These are phyloP conservation scores for Paxillus involutus DNA, from an alignment of 768 basidiomycete species.

Conservation along the genomic window DNA sequence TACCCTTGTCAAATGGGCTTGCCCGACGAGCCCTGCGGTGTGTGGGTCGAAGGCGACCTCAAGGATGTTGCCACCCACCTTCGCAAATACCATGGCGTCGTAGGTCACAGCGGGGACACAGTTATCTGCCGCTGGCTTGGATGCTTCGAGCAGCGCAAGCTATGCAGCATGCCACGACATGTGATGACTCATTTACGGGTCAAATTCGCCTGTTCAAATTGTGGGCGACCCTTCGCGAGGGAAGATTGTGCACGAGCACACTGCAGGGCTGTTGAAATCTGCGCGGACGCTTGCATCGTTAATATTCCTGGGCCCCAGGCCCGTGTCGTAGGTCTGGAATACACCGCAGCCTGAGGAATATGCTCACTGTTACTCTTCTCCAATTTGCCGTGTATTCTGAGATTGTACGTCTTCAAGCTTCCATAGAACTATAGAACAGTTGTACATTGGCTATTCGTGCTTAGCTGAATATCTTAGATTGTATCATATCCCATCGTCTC, in stretches of 20 bases:
- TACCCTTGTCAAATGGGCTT: neutral
- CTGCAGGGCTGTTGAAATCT: neutral
- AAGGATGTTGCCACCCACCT: conserved; percentile 1
- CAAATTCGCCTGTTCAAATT: neutral
- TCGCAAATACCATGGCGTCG: conserved; percentile 1
- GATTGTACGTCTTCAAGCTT: too few species aligned
- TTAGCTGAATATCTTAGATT: too few species aligned
- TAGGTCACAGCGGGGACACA: neutral
- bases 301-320: neutral
- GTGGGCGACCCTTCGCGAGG: neutral
- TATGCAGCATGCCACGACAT: conserved; percentile 1
- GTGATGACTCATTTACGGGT: conserved; percentile 3
- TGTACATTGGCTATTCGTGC: too few species aligned
- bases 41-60: conserved; percentile 2
- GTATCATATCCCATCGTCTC: too few species aligned
- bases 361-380: neutral
- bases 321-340: neutral
- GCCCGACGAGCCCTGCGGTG: neutral
- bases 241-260: neutral
- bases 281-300: neutral
- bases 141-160: neutral
- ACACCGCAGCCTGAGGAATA: neutral
- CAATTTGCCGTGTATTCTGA: too few species aligned
- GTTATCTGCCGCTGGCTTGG: neutral
- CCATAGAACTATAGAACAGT: too few species aligned